Conservation (phyloP, 306 rosid species). For the Begonia loranthoides region DNA sequence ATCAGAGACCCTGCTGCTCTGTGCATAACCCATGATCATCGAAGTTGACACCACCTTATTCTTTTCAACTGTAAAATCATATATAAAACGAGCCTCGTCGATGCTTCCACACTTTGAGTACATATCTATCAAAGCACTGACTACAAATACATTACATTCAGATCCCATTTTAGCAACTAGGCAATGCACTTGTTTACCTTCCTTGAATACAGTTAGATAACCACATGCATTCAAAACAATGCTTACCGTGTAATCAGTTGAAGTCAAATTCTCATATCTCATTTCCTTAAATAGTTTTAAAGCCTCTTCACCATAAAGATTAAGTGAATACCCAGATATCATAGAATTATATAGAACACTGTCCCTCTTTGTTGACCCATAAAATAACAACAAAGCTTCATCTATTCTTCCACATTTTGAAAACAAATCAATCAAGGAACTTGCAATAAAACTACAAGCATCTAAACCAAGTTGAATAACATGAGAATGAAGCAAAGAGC, state of each 20-base stretch:
- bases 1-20: conserved; percentile 41
- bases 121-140: conserved; percentile 55
- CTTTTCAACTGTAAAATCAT: conserved; percentile 26
- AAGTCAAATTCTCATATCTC: conserved; percentile 25
- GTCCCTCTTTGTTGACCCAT: conserved; percentile 32
- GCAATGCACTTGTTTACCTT: conserved; percentile 47
- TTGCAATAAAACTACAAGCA: conserved; percentile 32
- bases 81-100: conserved; percentile 31
- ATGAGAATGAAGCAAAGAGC: conserved; percentile 39
- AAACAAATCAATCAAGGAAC: conserved; percentile 46
- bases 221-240: conserved; percentile 49
- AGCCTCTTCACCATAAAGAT: conserved; percentile 30
- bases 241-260: conserved; percentile 40
- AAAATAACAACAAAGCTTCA: conserved; percentile 28
- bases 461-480: conserved; percentile 33
- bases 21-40: conserved; percentile 55
- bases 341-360: conserved; percentile 35
- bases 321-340: conserved; percentile 47
- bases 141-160: conserved; percentile 38
- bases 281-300: conserved; percentile 40
- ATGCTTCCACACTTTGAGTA: conserved; percentile 51
- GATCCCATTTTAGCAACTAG: conserved; percentile 46
- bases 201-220: conserved; percentile 30
- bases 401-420: conserved; percentile 26
- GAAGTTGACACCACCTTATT: conserved; percentile 44